Base-by-base conservation (phyloP, 441 rosid species). In the Kokia cookei region DNA sequence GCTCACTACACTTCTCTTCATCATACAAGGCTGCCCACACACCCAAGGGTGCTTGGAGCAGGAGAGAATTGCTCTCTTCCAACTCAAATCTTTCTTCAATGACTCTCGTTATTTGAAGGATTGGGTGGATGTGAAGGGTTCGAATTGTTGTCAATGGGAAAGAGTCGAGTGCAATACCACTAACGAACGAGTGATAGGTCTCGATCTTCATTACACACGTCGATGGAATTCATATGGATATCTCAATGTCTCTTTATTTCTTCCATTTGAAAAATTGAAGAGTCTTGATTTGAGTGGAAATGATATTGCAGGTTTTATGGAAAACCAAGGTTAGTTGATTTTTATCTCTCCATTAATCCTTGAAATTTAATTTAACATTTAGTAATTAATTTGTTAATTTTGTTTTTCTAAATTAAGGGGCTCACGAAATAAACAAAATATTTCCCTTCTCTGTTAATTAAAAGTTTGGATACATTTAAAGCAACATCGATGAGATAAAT, bases 41-140 rank as follows among this genome's bases (percentile, higher is more conserved):
- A 22, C 14, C 1, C 5, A 35, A 2, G 66, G 66, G 47, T 62
- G 66, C 45, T 15, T 35, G 13, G 26, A 61, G 24, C 2, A 61
- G 0, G 65, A 61, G 65, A 61, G 43, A 29, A 3, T 61, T 61
- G 65, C 65, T 61, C 22, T 61, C 5, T 32, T 61, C 11, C 45
- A 32, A 15, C 65, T 61, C 24, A 61, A 61, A 61, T 15, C 65
- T 32, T 61, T 61, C 24, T 61, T 61, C 22, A 32, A 15, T 32
- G 0, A 1, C 7, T 22, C 12, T 8, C 0, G 0, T 0, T 0
- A 8, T 0, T 6, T 61, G 65, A 0, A 0, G 0, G 10, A 61
- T 2, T 61, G 65, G 65, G 12, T 7, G 45, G 13, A 32, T 15
- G 65, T 15, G 0, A 32, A 32, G 13, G 65, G 43, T 29, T 61